Conservation (phyloP, 352 stramenopile species). For the Phytopythium delawarense region DNA sequence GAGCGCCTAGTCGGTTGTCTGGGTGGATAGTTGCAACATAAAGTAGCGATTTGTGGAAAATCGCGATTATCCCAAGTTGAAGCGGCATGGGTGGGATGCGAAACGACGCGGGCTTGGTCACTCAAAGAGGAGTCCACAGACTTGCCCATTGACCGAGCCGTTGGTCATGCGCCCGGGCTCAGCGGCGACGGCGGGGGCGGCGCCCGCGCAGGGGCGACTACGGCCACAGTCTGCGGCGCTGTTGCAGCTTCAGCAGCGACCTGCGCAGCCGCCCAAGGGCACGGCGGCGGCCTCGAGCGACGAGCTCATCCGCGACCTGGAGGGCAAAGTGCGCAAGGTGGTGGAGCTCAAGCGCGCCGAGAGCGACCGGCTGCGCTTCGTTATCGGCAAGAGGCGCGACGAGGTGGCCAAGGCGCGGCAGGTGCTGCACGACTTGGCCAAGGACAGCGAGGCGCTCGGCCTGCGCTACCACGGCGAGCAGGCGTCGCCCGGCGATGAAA, state of each 20-base stretch:
- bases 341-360: constrained; percentile 75
- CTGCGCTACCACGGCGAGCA: constrained; percentile 37
- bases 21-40: background rate
- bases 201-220: constrained; percentile 27
- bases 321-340: constrained; percentile 73
- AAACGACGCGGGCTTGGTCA: background rate
- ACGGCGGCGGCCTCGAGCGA: constrained; percentile 38
- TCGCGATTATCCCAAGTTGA: background rate
- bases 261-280: background rate
- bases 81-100: background rate
- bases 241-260: constrained; percentile 10
- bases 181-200: background rate
- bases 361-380: constrained; percentile 71
- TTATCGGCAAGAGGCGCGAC: constrained; percentile 58
- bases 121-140: no score
- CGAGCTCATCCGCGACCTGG: constrained; percentile 72
- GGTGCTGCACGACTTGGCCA: constrained; percentile 68
- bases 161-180: constrained; percentile 4
- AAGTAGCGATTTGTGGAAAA: background rate
- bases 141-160: background rate
- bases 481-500: background rate
- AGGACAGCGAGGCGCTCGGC: constrained; percentile 66
- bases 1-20: background rate
- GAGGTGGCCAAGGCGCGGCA: constrained; percentile 62
- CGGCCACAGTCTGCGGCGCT: constrained; percentile 37